These are phyloP conservation scores for Fusarium illudens DNA, from an alignment of 2,329 filamentous ascomycete genomes.

Conservation along the genomic window DNA sequence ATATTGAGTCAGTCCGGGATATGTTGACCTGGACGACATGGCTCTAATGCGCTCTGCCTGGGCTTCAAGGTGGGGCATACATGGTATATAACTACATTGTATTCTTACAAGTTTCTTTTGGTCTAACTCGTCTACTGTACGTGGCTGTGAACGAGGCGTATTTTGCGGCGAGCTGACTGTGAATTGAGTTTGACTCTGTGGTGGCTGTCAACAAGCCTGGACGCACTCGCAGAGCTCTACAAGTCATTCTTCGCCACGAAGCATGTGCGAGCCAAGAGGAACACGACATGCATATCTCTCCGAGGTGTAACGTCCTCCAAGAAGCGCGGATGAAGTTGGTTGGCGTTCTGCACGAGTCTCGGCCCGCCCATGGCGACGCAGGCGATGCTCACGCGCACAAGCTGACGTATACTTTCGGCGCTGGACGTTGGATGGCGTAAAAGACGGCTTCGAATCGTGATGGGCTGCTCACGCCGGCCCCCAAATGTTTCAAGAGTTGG, in stretches of 20 bases:
- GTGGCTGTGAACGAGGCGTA: background rate
- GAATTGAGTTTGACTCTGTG: background rate
- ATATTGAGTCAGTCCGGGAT: background rate
- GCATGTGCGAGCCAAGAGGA: background rate
- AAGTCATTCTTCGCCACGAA: background rate
- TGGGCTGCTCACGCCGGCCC: background rate
- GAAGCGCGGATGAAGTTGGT: background rate
- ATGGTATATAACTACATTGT: background rate
- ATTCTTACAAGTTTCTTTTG: background rate
- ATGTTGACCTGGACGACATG: background rate
- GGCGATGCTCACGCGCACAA: background rate
- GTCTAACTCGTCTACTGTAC: too few species aligned
- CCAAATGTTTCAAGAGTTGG: background rate
- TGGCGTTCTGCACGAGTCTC: background rate
- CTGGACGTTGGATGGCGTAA: background rate
- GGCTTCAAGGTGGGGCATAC: background rate
- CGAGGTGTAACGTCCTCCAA: background rate
- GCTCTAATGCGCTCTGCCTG: background rate
- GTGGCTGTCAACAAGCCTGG: background rate
- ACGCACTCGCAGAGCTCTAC: background rate
- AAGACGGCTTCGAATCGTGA: conserved; percentile 12
- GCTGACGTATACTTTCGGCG: background rate
- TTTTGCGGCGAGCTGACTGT: background rate
- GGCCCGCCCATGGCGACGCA: background rate
- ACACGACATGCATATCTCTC: background rate